Evolutionary conservation across 2,329 filamentous ascomycete genomes (phyloP).

Genomic region (Ophiostoma australiae): DNA sequence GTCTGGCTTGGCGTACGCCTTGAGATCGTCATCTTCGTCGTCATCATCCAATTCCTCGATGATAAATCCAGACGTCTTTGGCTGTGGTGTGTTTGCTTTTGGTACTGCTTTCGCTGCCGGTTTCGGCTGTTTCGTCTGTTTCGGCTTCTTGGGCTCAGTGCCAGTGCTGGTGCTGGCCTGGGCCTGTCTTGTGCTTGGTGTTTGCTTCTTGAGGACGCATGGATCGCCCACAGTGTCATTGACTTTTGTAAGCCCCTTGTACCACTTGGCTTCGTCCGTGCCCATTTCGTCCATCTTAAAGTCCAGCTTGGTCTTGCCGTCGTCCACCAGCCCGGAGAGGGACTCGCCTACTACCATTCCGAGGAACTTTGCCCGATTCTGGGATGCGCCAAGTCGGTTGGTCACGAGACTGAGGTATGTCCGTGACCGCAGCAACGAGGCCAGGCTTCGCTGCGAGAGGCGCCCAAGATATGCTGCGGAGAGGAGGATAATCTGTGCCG

Average conservation of each 20-base stretch:
- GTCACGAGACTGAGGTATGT: slow-evolving; percentile 74
- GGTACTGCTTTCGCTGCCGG: slow-evolving; percentile 25
- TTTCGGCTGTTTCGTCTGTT: slow-evolving; percentile 27
- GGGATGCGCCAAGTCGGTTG: slow-evolving; percentile 74
- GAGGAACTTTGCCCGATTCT: slow-evolving; percentile 69
- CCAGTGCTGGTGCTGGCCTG: slow-evolving; percentile 20
- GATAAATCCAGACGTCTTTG: slow-evolving; percentile 41
- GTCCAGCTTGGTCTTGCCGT: slow-evolving; percentile 66
- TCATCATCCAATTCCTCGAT: slow-evolving; percentile 65
- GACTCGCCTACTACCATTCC: slow-evolving; percentile 84
- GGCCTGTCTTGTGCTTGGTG: slow-evolving; percentile 17
- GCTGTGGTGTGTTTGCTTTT: background rate
- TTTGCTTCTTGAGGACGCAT: slow-evolving; percentile 35
- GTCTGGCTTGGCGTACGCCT: slow-evolving; percentile 77
- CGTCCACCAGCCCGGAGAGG: slow-evolving; percentile 58
- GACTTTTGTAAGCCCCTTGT: slow-evolving; percentile 60
- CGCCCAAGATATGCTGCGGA: slow-evolving; percentile 71
- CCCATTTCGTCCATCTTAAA: slow-evolving; percentile 80
- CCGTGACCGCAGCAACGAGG: slow-evolving; percentile 64
- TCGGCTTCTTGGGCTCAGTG: slow-evolving; percentile 19
- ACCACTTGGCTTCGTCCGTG: slow-evolving; percentile 68
- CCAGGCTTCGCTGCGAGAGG: slow-evolving; percentile 59
- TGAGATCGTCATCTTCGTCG: slow-evolving; percentile 61
- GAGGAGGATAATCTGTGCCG: slow-evolving; percentile 73
- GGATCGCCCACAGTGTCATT: slow-evolving; percentile 59